Percentiles rank a stretch among this genome's conserved stretches.
These are phyloP conservation scores for Symbiodinium natans DNA, from an alignment of 73 alveolate species.

Conservation along the genomic window DNA sequence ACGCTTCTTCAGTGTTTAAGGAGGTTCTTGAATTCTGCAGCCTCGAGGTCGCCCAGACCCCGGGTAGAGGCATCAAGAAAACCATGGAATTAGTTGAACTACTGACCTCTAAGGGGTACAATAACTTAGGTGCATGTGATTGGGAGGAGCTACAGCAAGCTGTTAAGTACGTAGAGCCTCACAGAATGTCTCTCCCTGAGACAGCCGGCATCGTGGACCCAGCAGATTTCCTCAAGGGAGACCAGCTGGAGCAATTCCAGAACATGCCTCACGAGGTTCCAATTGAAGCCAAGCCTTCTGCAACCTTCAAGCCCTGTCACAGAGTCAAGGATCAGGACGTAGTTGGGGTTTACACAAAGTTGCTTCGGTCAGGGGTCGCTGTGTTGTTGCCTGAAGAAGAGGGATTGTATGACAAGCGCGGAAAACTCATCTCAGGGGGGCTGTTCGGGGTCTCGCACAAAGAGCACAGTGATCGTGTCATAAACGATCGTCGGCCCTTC, in stretches of 20 bases:
- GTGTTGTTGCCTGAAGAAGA: neutral
- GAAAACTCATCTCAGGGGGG: neutral
- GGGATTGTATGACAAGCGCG: neutral
- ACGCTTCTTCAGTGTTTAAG: neutral
- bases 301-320: neutral
- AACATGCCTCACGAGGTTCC: neutral
- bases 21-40: neutral
- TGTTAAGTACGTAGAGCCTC: neutral
- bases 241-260: neutral
- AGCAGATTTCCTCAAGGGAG: neutral
- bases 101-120: neutral
- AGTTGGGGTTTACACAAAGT: neutral
- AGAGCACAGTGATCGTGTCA: neutral
- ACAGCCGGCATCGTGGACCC: slow-evolving; percentile 28
- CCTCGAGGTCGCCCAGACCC: neutral
- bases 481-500: neutral
- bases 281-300: neutral
- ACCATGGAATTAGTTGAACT: neutral
- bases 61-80: neutral
- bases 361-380: neutral
- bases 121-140: neutral
- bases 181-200: slow-evolving; percentile 31
- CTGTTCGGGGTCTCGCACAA: slow-evolving; percentile 28
- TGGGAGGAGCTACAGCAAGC: neutral
- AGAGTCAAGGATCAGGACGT: neutral